Percentiles rank a stretch among this genome's conserved stretches.
Conservation (phyloP, 345 rosid genomes). For the Durio zibethinus region DNA sequence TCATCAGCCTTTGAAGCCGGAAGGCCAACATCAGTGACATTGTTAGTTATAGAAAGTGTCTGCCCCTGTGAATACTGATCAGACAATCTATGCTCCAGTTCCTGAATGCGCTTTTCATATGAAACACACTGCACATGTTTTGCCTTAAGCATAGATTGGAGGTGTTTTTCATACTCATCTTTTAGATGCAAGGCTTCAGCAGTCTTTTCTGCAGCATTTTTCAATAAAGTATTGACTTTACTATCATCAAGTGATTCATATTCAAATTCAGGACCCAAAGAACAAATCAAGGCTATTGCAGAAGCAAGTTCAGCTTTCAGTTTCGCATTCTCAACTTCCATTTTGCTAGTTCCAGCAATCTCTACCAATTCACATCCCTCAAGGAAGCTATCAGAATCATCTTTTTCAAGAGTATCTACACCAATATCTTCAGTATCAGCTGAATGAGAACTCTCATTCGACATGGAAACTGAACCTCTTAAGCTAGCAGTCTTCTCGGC, state of each 20-base stretch:
- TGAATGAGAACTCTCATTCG: conserved; percentile 61
- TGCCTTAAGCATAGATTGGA: conserved; percentile 66
- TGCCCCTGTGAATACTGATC: conserved; percentile 63
- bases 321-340: conserved; percentile 96
- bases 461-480: conserved; percentile 58
- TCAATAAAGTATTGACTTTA: conserved; percentile 50
- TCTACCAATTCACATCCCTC: conserved; percentile 69
- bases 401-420: conserved; percentile 40
- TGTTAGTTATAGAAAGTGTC: conserved; percentile 47
- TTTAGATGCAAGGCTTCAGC: conserved; percentile 81
- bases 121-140: conserved; percentile 75
- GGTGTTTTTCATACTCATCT: conserved; percentile 74
- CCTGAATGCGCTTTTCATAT: conserved; percentile 91
- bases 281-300: conserved; percentile 73
- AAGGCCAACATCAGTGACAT: conserved; percentile 40
- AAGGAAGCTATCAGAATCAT: conserved; percentile 47
- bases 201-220: conserved; percentile 74
- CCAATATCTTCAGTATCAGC: conserved; percentile 54
- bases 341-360: conserved; percentile 90
- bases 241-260: conserved; percentile 66
- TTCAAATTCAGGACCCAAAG: conserved; percentile 58
- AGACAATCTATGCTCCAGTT: conserved; percentile 79
- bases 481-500: conserved; percentile 47
- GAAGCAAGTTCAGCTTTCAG: conserved; percentile 98
- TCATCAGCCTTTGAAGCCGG: conserved; percentile 35